Conservation (phyloP, 78 protist species). For the Dictyostelium firmibasis region DNA sequence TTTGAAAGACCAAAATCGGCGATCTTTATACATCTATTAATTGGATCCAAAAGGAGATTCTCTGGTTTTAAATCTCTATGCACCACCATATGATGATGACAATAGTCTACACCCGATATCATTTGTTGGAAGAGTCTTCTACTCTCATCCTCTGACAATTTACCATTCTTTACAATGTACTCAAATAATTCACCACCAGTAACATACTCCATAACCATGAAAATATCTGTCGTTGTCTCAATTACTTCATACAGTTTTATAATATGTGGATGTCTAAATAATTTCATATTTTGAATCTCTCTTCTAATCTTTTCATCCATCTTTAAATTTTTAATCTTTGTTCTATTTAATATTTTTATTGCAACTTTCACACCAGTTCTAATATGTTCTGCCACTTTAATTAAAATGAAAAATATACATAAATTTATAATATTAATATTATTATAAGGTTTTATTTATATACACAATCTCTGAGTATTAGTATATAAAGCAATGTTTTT, state of each 20-base stretch:
- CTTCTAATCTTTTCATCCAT: constrained; percentile 97
- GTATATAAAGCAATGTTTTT: too few species aligned
- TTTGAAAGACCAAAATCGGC: constrained; percentile 99
- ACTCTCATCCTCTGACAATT: constrained; percentile 93
- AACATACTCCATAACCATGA: constrained; percentile 96
- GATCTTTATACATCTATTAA: constrained; percentile 87
- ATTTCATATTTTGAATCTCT: constrained; percentile 96
- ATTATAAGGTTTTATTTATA: too few species aligned
- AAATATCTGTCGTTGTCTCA: constrained; percentile 96
- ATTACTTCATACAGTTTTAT: constrained; percentile 98
- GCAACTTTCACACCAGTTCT: constrained; percentile 93
- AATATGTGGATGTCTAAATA: constrained; percentile 98
- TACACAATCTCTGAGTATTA: too few species aligned
- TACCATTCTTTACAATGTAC: constrained; percentile 97
- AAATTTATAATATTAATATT: not conserved
- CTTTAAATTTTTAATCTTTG: constrained; percentile 90
- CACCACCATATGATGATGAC: constrained; percentile 96
- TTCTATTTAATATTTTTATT: constrained; percentile 96
- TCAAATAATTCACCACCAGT: constrained; percentile 99
- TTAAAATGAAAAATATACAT: not conserved
- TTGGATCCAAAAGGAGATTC: constrained; percentile 67
- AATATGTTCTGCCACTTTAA: constrained; percentile 76
- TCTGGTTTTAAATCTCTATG: constrained; percentile 91
- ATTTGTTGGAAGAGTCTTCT: constrained; percentile 98
- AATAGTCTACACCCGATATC: constrained; percentile 97